Evolutionary conservation across 495 filamentous ascomycete genomes (phyloP).

Genomic region (Tuber brumale): DNA sequence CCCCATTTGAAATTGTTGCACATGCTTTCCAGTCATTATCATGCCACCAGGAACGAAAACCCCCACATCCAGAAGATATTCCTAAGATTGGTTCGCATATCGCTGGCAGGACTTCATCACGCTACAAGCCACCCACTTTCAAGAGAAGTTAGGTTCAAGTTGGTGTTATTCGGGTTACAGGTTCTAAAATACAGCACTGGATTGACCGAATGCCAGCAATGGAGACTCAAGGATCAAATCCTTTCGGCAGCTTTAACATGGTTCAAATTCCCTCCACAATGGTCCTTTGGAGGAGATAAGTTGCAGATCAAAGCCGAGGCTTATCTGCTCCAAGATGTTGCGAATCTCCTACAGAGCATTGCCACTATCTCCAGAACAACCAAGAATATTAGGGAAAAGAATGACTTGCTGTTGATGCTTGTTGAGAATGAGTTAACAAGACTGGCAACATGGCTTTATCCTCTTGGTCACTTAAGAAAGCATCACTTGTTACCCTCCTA

Average conservation of each 20-base stretch:
- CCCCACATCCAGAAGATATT: constrained; percentile 73
- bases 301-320: constrained; percentile 90
- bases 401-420: constrained; percentile 68
- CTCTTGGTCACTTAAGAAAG: constrained; percentile 62
- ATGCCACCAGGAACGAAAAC: constrained; percentile 73
- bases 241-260: constrained; percentile 77
- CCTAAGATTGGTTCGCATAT: constrained; percentile 66
- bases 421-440: constrained; percentile 79
- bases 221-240: constrained; percentile 79
- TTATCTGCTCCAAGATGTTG: constrained; percentile 70
- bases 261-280: constrained; percentile 76
- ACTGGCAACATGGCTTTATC: constrained; percentile 82
- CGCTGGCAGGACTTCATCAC: constrained; percentile 61
- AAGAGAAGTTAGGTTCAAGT: constrained; percentile 82
- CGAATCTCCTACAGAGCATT: constrained; percentile 52
- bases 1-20: constrained; percentile 82
- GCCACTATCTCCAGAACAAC: constrained; percentile 53
- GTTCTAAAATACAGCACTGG: constrained; percentile 61
- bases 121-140: constrained; percentile 76
- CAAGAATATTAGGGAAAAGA: constrained; percentile 66
- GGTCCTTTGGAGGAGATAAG: constrained; percentile 93
- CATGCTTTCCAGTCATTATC: constrained; percentile 89
- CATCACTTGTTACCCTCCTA: constrained; percentile 44
- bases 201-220: constrained; percentile 54
- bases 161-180: constrained; percentile 71